Evolutionary conservation across 2,329 filamentous ascomycete genomes (phyloP), one percentile per base, ranked within the genome.

Genomic region (Nigrospora oryzae): DNA sequence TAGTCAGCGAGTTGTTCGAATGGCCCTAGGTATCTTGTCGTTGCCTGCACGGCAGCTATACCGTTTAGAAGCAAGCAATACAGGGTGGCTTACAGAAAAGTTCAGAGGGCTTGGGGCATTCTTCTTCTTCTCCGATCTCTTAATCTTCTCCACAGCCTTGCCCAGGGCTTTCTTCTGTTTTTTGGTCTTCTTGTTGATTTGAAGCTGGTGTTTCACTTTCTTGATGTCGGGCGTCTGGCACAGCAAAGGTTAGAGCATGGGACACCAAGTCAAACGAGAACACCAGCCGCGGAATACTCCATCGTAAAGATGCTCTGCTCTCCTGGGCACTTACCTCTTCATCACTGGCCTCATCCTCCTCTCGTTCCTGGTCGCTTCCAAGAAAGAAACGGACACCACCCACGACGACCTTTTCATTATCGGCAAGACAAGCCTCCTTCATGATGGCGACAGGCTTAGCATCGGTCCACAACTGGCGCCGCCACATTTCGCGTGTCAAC

Each of bases 381-480:
- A 98, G 74, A 70, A 98, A 98, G 72, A 97, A 98, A 19, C 89
- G 80, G 13, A 94, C 87, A 38, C 88, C 90, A 14, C 89, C 88
- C 6, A 86, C 73, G 23, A 93, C 80, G 4, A 97, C 89, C 68
- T 98, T 98, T 56, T 94, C 88, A 55, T 96, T 95, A 42, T 95
- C 85, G 4, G 88, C 82, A 46, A 98, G 68, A 44, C 84, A 83
- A 0, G 91, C 89, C 66, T 95, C 86, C 67, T 95, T 95, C 90
- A 98, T 97, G 52, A 97, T 87, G 58, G 95, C 89, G n/a, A 97
- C 93, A 0, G 91, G 83, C 63, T 90, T 93, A 2, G 89, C 80
- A 57, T 98, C 93, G 11, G 86, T 89, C 93, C 93, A 98, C 51
- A 97, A 83, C 56, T 96, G 90, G 39, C 91, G 79, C 67, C 90